A percentile compares a stretch with the other conserved stretches of the same genome.
These are phyloP conservation scores for Aspergillus bertholletiae DNA, from an alignment of 495 filamentous ascomycete genomes.

Conservation along the genomic window DNA sequence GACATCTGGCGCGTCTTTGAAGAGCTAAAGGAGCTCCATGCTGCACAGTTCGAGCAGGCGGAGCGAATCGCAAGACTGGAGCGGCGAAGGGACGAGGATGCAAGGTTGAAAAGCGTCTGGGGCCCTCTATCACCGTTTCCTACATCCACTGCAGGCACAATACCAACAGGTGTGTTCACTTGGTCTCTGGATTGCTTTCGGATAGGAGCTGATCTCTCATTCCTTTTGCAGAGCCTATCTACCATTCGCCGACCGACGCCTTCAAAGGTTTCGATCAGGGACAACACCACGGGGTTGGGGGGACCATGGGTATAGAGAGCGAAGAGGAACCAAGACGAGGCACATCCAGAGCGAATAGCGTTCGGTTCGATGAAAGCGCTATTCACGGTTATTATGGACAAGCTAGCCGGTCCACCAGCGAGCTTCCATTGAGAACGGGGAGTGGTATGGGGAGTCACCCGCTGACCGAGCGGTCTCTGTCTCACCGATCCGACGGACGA, in stretches of 20 bases:
- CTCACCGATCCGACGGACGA: slow-evolving; percentile 94
- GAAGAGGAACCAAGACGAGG: slow-evolving; percentile 92
- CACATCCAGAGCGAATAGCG: slow-evolving; percentile 91
- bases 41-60: slow-evolving; percentile 73
- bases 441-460: slow-evolving; percentile 80
- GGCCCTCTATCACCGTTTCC: slow-evolving; percentile 76
- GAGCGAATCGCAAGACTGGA: slow-evolving; percentile 77
- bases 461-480: slow-evolving; percentile 83
- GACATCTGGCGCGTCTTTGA: slow-evolving; percentile 85
- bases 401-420: slow-evolving; percentile 71
- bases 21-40: slow-evolving; percentile 79
- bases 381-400: slow-evolving; percentile 87
- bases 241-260: slow-evolving; percentile 68
- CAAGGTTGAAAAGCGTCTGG: slow-evolving; percentile 82
- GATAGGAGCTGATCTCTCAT: not conserved
- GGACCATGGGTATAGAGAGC: slow-evolving; percentile 73
- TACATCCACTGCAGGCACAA: slow-evolving; percentile 58
- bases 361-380: slow-evolving; percentile 97
- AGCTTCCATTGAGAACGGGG: slow-evolving; percentile 71
- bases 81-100: slow-evolving; percentile 77
- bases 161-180: slow-evolving; percentile 66
- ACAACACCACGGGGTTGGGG: slow-evolving; percentile 62
- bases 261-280: slow-evolving; percentile 86
- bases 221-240: slow-evolving; percentile 58
- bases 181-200: slow-evolving; percentile 3